Base-by-base conservation (phyloP, 169 alveolate species). In the Eimeria maxima region DNA sequence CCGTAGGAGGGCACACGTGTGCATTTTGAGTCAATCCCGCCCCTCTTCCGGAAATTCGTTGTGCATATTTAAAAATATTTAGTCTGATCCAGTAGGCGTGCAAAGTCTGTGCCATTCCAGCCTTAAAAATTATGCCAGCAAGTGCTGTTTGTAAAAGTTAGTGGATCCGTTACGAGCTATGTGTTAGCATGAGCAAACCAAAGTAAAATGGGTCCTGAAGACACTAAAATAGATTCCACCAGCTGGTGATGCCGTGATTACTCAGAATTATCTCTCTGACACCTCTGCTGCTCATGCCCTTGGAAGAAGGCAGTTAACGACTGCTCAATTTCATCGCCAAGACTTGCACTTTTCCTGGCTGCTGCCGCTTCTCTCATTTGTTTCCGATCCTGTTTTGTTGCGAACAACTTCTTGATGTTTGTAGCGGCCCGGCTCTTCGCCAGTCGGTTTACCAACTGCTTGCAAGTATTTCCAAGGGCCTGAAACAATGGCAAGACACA, bases 281-380 rank as follows among this genome's bases (percentile, higher is more conserved):
- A 78, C 67, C 88, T 22, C 44, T 78, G 45, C 45, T 47, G 42
- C 47, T 78, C 91, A 76, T 83, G 74, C 5, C 67, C 94, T 63
- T 87, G 83, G 83, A 87, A 87, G 94, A 87, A 87, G 8, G 94
- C 94, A 87, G 94, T 60, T 20, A 87, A 27, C 33, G 94, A 60
- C 65, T 87, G 94, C 83, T 87, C 94, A 44, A 87, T 83, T 18
- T 87, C 83, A 44, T 87, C 83, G 44, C 94, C 94, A 33, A 87
- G 94, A 29, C 94, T 87, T 0, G 80, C 57, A 47, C 50, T 44
- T 44, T 18, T 47, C n/a, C 24, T 24, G n/a, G 83, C 94, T 22
- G 63, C 81, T 13, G 42, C 65, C 8, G 33, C 63, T 18, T 60
- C 65, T 65, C 74, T 87, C 53, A 16, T 29, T 11, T 60, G 38